Conservation (phyloP, 768 basidiomycete species). For the Erythrobasidium yunnanense region DNA sequence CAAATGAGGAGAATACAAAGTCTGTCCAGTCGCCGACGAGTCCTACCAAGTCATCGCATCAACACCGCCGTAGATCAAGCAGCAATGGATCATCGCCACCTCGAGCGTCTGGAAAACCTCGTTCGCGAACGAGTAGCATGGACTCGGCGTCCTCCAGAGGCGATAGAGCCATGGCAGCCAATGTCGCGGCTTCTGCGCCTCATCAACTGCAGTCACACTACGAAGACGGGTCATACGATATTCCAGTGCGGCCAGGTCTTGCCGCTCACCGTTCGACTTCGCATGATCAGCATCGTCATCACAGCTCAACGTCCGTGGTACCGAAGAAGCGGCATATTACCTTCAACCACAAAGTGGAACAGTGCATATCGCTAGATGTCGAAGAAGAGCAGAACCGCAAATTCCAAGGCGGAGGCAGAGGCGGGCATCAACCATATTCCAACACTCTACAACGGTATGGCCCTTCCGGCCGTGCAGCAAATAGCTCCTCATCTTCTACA, state of each 20-base stretch:
- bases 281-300: too few relatives aligned
- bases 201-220: constrained; percentile 22
- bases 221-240: too few relatives aligned
- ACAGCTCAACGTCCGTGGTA: neutral
- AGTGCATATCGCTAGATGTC: constrained; percentile 58
- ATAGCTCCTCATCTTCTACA: neutral
- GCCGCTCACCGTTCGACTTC: neutral
- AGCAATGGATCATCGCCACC: too few relatives aligned
- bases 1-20: neutral
- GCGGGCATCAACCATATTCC: constrained; percentile 7
- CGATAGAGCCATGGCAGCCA: too few relatives aligned
- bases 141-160: too few relatives aligned
- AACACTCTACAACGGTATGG: constrained; percentile 16
- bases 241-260: too few relatives aligned
- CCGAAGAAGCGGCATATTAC: constrained; percentile 55
- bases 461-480: neutral
- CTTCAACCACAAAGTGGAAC: constrained; percentile 97
- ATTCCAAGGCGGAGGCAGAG: neutral
- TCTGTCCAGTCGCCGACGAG: too few relatives aligned
- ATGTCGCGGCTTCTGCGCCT: constrained; percentile 31
- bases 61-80: too few relatives aligned
- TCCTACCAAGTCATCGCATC: too few relatives aligned
- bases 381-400: constrained; percentile 36
- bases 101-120: too few relatives aligned
- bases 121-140: too few relatives aligned